Conservation (phyloP, 2,329 filamentous ascomycete genomes). For the Falciphora oryzae region DNA sequence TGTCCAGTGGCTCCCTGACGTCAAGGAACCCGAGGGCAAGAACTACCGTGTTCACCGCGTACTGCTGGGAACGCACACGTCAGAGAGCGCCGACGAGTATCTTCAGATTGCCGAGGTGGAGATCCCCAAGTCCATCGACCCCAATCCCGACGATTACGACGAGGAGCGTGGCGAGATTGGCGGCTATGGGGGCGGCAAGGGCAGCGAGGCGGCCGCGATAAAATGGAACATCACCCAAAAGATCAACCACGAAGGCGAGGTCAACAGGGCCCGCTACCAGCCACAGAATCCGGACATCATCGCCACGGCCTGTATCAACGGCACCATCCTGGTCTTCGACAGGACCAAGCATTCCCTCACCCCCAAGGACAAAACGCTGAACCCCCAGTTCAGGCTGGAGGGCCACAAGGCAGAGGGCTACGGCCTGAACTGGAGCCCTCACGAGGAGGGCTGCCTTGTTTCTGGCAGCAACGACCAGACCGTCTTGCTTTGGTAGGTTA, state of each 20-base stretch:
- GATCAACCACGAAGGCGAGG: constrained; percentile 93
- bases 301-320: constrained; percentile 84
- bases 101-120: constrained; percentile 93
- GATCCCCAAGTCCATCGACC: constrained; percentile 71
- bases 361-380: constrained; percentile 62
- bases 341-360: constrained; percentile 84
- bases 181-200: constrained; percentile 64
- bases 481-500: constrained; percentile 75
- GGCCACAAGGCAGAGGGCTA: constrained; percentile 90
- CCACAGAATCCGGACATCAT: constrained; percentile 97
- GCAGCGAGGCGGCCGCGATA: constrained; percentile 64
- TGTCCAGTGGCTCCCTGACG: constrained; percentile 96
- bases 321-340: constrained; percentile 88
- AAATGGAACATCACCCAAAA: constrained; percentile 91
- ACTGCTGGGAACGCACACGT: constrained; percentile 91
- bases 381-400: constrained; percentile 75
- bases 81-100: constrained; percentile 78
- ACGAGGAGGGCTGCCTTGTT: constrained; percentile 72
- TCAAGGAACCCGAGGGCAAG: constrained; percentile 81
- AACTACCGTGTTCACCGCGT: constrained; percentile 83
- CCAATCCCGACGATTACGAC: constrained; percentile 81
- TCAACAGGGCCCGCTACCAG: constrained; percentile 98
- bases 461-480: constrained; percentile 91
- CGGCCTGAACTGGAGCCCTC: constrained; percentile 87
- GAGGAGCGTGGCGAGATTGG: constrained; percentile 90